Conservation (phyloP, 1,139 yeast species). For the Sugiyamaella paludigena region DNA sequence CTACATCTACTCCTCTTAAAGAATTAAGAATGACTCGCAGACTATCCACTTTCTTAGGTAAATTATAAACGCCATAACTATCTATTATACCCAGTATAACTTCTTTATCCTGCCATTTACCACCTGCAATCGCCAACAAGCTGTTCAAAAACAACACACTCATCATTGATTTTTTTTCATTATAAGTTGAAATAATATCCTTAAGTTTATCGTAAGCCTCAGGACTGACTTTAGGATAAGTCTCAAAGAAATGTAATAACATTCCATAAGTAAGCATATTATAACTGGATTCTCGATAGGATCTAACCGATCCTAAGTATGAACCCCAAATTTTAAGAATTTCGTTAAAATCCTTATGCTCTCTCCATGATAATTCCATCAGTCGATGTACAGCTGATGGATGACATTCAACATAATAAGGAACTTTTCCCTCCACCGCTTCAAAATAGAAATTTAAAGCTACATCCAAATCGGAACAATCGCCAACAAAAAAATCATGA, state of each 20-base stretch:
- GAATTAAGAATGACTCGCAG: slow-evolving; percentile 76
- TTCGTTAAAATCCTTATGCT: slow-evolving; percentile 54
- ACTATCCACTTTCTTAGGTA: slow-evolving; percentile 66
- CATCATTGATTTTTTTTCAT: slow-evolving; percentile 57
- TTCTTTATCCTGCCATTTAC: slow-evolving; percentile 61
- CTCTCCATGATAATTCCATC: slow-evolving; percentile 59
- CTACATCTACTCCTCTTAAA: slow-evolving; percentile 60
- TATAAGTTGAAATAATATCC: slow-evolving; percentile 56
- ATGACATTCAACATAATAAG: slow-evolving; percentile 68
- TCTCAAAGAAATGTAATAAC: slow-evolving; percentile 63
- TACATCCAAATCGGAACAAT: slow-evolving; percentile 67
- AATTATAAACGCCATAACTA: slow-evolving; percentile 57
- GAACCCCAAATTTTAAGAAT: slow-evolving; percentile 63
- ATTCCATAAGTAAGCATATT: slow-evolving; percentile 69
- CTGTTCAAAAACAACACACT: slow-evolving; percentile 75
- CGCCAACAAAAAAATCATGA: slow-evolving; percentile 78
- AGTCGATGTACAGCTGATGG: slow-evolving; percentile 72
- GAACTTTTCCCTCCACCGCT: slow-evolving; percentile 64
- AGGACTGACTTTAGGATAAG: slow-evolving; percentile 52
- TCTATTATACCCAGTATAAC: slow-evolving; percentile 64
- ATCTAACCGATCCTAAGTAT: slow-evolving; percentile 51
- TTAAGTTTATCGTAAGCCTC: slow-evolving; percentile 60
- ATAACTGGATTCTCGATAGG: slow-evolving; percentile 54
- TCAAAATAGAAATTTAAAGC: slow-evolving; percentile 73
- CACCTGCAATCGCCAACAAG: slow-evolving; percentile 61